Conservation (phyloP, 2,329 filamentous ascomycete species). For the Camillea tinctor region DNA sequence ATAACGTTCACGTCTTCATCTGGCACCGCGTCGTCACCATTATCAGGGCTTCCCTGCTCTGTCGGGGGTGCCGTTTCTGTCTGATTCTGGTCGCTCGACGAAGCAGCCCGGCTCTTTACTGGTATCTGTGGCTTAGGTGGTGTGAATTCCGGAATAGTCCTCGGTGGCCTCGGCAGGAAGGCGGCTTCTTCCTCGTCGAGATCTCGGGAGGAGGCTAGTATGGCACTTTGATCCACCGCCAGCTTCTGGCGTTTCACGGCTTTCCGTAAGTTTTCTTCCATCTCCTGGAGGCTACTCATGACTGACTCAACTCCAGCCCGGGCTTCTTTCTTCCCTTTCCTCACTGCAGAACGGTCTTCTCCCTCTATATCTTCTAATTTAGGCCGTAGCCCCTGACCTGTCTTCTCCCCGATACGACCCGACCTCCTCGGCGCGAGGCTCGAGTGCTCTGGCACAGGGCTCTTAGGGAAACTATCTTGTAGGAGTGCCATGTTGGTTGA, state of each 20-base stretch:
- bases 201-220: neutral
- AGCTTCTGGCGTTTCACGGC: conserved; percentile 46
- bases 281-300: conserved; percentile 46
- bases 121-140: conserved; percentile 1
- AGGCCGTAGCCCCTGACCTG: conserved; percentile 1
- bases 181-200: conserved; percentile 38
- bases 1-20: conserved; percentile 22
- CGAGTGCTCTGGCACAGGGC: neutral
- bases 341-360: neutral
- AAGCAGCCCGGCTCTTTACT: neutral
- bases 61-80: neutral
- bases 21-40: conserved; percentile 7
- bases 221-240: conserved; percentile 40
- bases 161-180: conserved; percentile 19
- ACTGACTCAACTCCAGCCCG: conserved; percentile 37
- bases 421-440: conserved; percentile 20
- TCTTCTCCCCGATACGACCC: conserved; percentile 18
- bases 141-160: conserved; percentile 8
- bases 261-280: conserved; percentile 47
- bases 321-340: conserved; percentile 11
- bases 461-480: conserved; percentile 5
- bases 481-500: conserved; percentile 24
- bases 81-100: neutral
- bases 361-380: neutral
- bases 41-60: conserved; percentile 2